Percentiles rank a stretch among this genome's conserved stretches.
Evolutionary conservation across 2,329 filamentous ascomycete species (phyloP).

Genomic region (Paramyrothecium sp.): DNA sequence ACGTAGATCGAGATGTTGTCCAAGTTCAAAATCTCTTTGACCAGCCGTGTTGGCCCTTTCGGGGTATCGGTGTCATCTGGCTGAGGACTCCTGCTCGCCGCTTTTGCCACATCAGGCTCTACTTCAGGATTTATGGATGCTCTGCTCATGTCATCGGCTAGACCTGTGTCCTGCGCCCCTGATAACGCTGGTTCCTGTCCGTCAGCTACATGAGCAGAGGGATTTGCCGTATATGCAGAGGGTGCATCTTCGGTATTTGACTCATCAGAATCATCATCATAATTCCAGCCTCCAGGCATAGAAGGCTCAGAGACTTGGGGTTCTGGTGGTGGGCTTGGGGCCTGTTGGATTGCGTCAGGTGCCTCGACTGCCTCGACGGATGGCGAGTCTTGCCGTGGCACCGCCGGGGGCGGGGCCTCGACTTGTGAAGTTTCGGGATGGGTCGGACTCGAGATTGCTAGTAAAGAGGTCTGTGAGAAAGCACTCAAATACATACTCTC

Average conservation of each 20-base stretch:
- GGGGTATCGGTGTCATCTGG: constrained; percentile 47
- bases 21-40: constrained; percentile 53
- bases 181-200: background rate
- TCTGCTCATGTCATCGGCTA: constrained; percentile 12
- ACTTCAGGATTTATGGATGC: constrained; percentile 14
- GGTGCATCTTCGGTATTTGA: constrained; percentile 8
- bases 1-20: constrained; percentile 53
- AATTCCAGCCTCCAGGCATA: constrained; percentile 56
- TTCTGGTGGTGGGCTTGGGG: constrained; percentile 2
- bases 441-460: constrained; percentile 7
- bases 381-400: background rate
- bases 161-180: constrained; percentile 5
- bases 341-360: background rate
- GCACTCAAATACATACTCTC: constrained; percentile 87
- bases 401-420: background rate
- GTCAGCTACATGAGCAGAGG: background rate
- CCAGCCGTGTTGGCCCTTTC: constrained; percentile 50
- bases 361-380: background rate
- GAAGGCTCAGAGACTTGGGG: background rate
- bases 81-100: constrained; percentile 1
- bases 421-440: background rate
- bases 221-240: background rate
- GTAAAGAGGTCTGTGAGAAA: constrained; percentile 46
- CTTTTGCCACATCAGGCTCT: constrained; percentile 3
- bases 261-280: constrained; percentile 34